A percentile compares a stretch with the other conserved stretches of the same genome.
phyloP scores from a whole-genome alignment of 2,329 filamentous ascomycete species.

The Teratosphaeria destructans region DNA sequence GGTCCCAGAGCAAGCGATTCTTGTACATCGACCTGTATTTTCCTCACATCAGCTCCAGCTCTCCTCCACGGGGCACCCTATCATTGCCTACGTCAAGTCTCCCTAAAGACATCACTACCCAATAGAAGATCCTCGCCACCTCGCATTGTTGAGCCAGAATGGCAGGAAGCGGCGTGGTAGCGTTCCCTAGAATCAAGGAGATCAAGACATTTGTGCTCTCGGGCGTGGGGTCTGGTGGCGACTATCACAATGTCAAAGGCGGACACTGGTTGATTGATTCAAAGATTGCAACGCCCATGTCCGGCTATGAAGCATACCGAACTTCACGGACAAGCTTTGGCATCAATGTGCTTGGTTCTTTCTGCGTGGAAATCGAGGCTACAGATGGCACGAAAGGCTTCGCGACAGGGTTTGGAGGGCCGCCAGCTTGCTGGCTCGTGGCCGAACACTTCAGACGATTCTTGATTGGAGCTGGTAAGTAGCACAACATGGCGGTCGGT shows the following conservation, averaged over 20 bases:
- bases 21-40: background rate
- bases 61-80: no score
- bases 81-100: no score
- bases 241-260: slow-evolving; percentile 84
- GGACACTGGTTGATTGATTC: slow-evolving; percentile 75
- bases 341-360: slow-evolving; percentile 89
- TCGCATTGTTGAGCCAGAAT: slow-evolving; percentile 10
- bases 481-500: background rate
- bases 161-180: slow-evolving; percentile 31
- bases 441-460: slow-evolving; percentile 91
- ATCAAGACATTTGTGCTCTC: slow-evolving; percentile 63
- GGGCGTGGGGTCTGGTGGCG: slow-evolving; percentile 55
- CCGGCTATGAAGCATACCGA: slow-evolving; percentile 78
- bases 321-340: slow-evolving; percentile 85
- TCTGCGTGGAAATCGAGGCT: slow-evolving; percentile 81
- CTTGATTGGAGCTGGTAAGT: slow-evolving; percentile 60
- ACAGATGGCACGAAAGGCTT: slow-evolving; percentile 88
- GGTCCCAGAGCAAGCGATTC: background rate
- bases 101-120: no score
- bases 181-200: slow-evolving; percentile 67
- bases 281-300: slow-evolving; percentile 87
- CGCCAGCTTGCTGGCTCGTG: slow-evolving; percentile 86
- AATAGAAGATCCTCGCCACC: background rate
- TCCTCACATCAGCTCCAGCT: no score
- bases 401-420: slow-evolving; percentile 87